phyloP scores from a whole-genome alignment of 1,284 basidiomycete genomes.

The Ganoderma boninense region DNA sequence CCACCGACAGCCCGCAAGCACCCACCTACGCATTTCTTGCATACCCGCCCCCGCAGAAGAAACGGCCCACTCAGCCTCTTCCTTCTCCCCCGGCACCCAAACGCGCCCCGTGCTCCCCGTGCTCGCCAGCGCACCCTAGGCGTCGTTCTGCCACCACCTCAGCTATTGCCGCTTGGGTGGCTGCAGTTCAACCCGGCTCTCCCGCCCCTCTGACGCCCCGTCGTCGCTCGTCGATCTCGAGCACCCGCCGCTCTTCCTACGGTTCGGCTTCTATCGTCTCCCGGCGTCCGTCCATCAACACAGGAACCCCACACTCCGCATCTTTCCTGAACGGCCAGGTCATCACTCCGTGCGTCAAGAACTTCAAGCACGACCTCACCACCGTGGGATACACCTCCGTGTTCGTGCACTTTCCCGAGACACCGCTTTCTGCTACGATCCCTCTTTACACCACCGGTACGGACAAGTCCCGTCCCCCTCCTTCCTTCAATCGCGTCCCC shows the following conservation, averaged over 20 bases:
- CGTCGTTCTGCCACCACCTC: conserved; percentile 46
- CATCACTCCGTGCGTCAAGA: conserved; percentile 45
- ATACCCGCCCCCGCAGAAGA: conserved; percentile 45
- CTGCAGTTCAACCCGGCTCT: conserved; percentile 72
- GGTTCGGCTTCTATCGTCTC: conserved; percentile 34
- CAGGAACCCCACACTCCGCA: conserved; percentile 37
- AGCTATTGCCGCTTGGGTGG: conserved; percentile 59
- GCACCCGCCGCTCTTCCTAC: conserved; percentile 44
- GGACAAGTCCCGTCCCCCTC: conserved; percentile 26
- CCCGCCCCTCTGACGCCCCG: conserved; percentile 53
- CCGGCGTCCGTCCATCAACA: conserved; percentile 48
- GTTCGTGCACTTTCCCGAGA: conserved; percentile 63
- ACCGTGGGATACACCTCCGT: conserved; percentile 70
- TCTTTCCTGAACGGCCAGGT: conserved; percentile 50
- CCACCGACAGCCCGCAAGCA: conserved; percentile 23
- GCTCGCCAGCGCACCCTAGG: conserved; percentile 39
- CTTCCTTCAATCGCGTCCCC: conserved; percentile 20
- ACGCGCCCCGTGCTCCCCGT: conserved; percentile 45
- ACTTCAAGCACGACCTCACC: conserved; percentile 61
- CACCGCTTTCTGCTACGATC: conserved; percentile 39
- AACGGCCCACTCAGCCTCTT: conserved; percentile 42
- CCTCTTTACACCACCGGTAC: conserved; percentile 21
- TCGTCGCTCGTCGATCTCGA: conserved; percentile 39
- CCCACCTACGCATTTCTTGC: conserved; percentile 43
- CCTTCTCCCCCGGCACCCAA: conserved; percentile 42